These are phyloP conservation scores for Escallonia rubra DNA, from an alignment of 129 eudicot species.

Conservation along the genomic window DNA sequence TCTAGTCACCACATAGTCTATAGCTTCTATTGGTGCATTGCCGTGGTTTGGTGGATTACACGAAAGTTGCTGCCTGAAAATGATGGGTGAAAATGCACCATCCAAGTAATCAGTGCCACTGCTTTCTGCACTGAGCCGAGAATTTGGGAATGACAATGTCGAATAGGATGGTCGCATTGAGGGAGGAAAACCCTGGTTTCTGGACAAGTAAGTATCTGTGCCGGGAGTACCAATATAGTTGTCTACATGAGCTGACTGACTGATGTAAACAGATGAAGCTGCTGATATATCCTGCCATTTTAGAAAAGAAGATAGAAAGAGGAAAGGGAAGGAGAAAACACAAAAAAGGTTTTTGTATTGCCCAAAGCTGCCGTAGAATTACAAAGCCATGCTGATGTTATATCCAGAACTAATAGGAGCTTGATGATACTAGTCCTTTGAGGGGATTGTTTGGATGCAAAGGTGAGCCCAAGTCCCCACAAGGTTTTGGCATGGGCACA, in stretches of 20 bases:
- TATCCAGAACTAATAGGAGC: too few relatives aligned
- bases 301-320: background rate
- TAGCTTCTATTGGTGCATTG: constrained; percentile 1
- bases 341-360: background rate
- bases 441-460: too few relatives aligned
- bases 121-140: constrained; percentile 39
- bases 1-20: constrained; percentile 5
- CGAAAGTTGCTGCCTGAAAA: constrained; percentile 2
- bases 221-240: constrained; percentile 14
- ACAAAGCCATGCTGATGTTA: too few relatives aligned
- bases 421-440: too few relatives aligned
- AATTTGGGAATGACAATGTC: constrained; percentile 30
- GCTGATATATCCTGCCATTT: constrained; percentile 24
- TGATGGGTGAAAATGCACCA: constrained; percentile 21
- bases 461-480: too few relatives aligned
- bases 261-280: constrained; percentile 6
- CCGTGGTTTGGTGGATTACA: constrained; percentile 13
- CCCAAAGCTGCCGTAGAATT: too few relatives aligned
- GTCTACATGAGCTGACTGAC: constrained; percentile 15
- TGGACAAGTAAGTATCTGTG: constrained; percentile 15
- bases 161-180: constrained; percentile 18
- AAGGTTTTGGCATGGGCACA: too few relatives aligned
- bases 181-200: constrained; percentile 4
- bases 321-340: background rate
- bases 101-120: constrained; percentile 25